Evolutionary conservation across 2,329 filamentous ascomycete genomes (phyloP).

Genomic region (Alternaria rosae): DNA sequence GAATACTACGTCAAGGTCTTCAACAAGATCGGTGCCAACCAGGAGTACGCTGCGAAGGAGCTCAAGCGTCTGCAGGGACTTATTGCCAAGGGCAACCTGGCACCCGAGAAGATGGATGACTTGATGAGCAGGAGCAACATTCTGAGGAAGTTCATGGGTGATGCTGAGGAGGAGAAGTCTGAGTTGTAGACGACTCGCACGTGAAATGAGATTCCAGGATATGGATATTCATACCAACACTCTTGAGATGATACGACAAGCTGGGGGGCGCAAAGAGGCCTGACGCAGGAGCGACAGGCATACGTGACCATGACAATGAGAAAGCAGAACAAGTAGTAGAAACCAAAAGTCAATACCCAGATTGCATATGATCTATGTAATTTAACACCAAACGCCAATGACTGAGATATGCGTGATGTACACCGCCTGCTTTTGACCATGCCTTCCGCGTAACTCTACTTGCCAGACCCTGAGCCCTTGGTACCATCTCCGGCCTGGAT

Average conservation of each 20-base stretch:
- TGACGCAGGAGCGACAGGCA: conserved; percentile 8
- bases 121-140: conserved; percentile 87
- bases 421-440: neutral
- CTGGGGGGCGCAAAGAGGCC: neutral
- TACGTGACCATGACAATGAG: conserved; percentile 26
- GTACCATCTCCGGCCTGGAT: conserved; percentile 64
- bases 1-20: conserved; percentile 95
- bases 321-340: conserved; percentile 5
- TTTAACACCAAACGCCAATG: neutral
- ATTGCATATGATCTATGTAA: conserved; percentile 4
- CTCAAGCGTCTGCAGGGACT: conserved; percentile 79
- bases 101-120: conserved; percentile 87
- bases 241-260: neutral
- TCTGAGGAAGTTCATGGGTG: conserved; percentile 75
- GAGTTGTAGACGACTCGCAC: conserved; percentile 66
- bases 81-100: conserved; percentile 84
- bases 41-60: conserved; percentile 85
- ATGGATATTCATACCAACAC: neutral
- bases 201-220: neutral
- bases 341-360: conserved; percentile 9
- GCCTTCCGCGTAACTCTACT: conserved; percentile 11
- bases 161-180: conserved; percentile 67
- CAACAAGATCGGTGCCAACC: conserved; percentile 80
- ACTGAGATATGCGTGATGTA: neutral
- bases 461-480: conserved; percentile 37